Conservation (phyloP, 306 rosid species). For the Vigna reflexopilosa region DNA sequence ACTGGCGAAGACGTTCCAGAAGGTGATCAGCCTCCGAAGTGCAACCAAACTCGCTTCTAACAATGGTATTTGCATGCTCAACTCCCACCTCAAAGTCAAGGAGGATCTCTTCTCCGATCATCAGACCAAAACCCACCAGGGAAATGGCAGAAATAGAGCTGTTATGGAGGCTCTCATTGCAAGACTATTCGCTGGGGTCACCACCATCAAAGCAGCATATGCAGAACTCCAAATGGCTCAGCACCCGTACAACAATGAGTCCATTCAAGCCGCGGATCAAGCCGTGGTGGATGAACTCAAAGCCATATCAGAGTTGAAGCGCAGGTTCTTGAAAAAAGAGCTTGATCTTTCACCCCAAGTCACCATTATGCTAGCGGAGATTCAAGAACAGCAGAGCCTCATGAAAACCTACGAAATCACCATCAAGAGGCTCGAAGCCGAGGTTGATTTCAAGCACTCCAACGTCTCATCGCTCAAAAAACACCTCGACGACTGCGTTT, state of each 20-base stretch:
- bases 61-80: slow-evolving; percentile 84
- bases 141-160: slow-evolving; percentile 54
- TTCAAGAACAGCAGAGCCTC: slow-evolving; percentile 89
- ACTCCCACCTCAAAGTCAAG: slow-evolving; percentile 56
- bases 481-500: slow-evolving; percentile 48
- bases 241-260: slow-evolving; percentile 76
- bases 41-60: slow-evolving; percentile 69
- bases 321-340: slow-evolving; percentile 70
- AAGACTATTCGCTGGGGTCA: slow-evolving; percentile 86
- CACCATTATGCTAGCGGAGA: slow-evolving; percentile 89
- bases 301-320: slow-evolving; percentile 76
- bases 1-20: slow-evolving; percentile 66
- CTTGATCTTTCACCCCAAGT: slow-evolving; percentile 91
- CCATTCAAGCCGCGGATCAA: slow-evolving; percentile 82
- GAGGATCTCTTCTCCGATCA: slow-evolving; percentile 50
- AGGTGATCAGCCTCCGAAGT: slow-evolving; percentile 66
- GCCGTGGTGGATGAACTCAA: slow-evolving; percentile 82
- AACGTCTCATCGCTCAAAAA: slow-evolving; percentile 44
- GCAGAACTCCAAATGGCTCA: slow-evolving; percentile 99
- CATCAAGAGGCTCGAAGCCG: slow-evolving; percentile 68
- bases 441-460: slow-evolving; percentile 50
- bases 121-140: slow-evolving; percentile 37
- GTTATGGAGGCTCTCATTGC: slow-evolving; percentile 87
- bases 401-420: slow-evolving; percentile 89
- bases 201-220: slow-evolving; percentile 90